Conservation (phyloP, 140 eudicot genomes). For the Cichorium intybus region DNA sequence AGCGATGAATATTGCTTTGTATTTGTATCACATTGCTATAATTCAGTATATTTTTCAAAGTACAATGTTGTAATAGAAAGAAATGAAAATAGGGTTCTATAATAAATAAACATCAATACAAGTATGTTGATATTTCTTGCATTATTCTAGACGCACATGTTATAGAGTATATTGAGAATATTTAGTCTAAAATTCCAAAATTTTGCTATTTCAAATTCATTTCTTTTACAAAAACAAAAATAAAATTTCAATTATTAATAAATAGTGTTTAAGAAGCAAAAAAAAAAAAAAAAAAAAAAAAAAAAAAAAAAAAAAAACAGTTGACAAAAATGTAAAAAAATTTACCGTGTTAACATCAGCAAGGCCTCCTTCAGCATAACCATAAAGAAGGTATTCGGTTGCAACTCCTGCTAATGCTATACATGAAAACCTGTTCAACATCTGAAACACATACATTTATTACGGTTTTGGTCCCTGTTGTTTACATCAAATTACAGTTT, state of each 20-base stretch:
- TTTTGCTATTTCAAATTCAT: not conserved
- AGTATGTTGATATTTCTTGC: not conserved
- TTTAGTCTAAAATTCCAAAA: not conserved
- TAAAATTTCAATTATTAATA: not conserved
- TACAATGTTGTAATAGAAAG: not conserved
- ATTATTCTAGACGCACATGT: too few relatives aligned
- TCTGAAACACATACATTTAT: slow-evolving; percentile 48
- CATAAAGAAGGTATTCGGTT: slow-evolving; percentile 82
- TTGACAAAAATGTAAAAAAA: not conserved
- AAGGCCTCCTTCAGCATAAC: slow-evolving; percentile 91
- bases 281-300: too few relatives aligned
- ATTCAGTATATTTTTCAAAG: too few relatives aligned
- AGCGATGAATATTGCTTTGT: not conserved
- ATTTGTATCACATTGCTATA: not conserved
- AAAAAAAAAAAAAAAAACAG: too few relatives aligned
- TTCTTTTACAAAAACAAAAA: not conserved
- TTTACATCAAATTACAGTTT: too few relatives aligned
- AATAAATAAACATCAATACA: too few relatives aligned
- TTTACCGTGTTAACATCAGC: slow-evolving; percentile 73
- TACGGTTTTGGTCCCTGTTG: too few relatives aligned
- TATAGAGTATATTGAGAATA: not conserved
- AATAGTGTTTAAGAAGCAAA: not conserved
- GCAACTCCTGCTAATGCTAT: slow-evolving; percentile 98
- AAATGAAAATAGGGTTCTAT: not conserved
- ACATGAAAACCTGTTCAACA: slow-evolving; percentile 90